Base-by-base conservation (phyloP, 2,329 filamentous ascomycete species). In the Hypomyces rosellus region DNA sequence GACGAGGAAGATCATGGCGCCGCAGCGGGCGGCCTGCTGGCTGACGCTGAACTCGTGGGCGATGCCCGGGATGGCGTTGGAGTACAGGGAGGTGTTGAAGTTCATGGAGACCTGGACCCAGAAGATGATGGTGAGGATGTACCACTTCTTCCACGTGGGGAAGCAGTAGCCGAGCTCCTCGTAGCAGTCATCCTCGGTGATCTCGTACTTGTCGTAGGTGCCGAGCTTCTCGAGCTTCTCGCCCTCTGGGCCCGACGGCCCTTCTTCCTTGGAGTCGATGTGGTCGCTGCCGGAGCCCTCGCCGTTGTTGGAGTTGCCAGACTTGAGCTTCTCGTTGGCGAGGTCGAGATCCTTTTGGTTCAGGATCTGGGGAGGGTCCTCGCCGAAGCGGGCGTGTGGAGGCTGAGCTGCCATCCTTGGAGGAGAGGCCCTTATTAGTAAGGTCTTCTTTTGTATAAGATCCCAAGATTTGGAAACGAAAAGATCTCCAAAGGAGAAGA, bases 1-100 rank as follows among this genome's bases (percentile, higher is more conserved):
- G 46, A 93, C 77, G 37, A 95, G 70, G 70, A 92, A 93, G 55
- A 90, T 80, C 70, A 87, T 85, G 52, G 87, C 86, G 63, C 88
- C 88, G 50, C 81, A 78, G 49, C 87, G 80, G 4, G 84, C 87
- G 4, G 78, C 81, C 65, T 89, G 85, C 25, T 72, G 71, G 54
- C 82, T 85, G 54, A 92, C 83, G 43, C 69, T 57, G 57, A 88
- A 93, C 54, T 89, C 77, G 16, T 83, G 71, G 0, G 78, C 72
- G 46, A 89, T 87, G 20, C 85, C 84, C 1, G 64, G 62, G 25
- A 86, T 71, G 43, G 80, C 85, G 57, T 88, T 88, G 18, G 84
- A 86, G 68, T 88, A 88, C 6, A 88, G 74, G 46, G 81, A 84
- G 3, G 85, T 86, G 69, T 88, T 88, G 73, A 88, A 86, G 71